These are phyloP conservation scores for Aspergillus versicolor DNA, from an alignment of 2,329 filamentous ascomycete species.

Conservation along the genomic window DNA sequence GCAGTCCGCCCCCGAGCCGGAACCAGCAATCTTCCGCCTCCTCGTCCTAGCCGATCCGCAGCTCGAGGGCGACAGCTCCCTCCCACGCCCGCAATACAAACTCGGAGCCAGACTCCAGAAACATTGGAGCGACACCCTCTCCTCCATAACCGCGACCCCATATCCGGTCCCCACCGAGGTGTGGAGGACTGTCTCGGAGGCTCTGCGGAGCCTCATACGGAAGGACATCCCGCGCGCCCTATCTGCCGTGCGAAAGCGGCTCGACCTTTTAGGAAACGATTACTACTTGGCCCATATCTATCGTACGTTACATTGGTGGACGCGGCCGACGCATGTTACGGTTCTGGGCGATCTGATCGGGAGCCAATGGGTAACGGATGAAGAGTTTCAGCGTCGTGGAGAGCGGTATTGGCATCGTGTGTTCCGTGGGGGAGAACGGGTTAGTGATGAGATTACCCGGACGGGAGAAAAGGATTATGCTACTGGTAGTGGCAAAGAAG, in stretches of 20 bases:
- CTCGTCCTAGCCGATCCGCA: conserved; percentile 90
- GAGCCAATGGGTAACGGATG: conserved; percentile 89
- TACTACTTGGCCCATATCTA: conserved; percentile 93
- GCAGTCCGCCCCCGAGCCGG: conserved; percentile 14
- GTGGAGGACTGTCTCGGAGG: conserved; percentile 22
- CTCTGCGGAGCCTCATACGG: conserved; percentile 47
- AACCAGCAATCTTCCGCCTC: conserved; percentile 73
- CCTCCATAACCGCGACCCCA: conserved; percentile 14
- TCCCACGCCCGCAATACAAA: conserved; percentile 56
- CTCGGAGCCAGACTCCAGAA: conserved; percentile 41
- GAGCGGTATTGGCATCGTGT: conserved; percentile 77
- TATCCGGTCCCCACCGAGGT: conserved; percentile 20
- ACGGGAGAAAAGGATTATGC: conserved; percentile 35
- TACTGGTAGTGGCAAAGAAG: conserved; percentile 28
- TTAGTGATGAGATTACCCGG: conserved; percentile 49
- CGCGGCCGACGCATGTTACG: conserved; percentile 77
- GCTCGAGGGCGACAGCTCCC: conserved; percentile 85
- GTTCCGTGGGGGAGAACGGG: conserved; percentile 66
- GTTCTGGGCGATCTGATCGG: conserved; percentile 90
- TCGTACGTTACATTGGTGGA: conserved; percentile 78
- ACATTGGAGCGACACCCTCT: conserved; percentile 33
- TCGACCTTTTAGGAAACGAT: conserved; percentile 93
- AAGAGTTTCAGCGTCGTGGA: conserved; percentile 75
- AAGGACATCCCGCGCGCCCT: conserved; percentile 69
- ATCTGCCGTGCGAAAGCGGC: conserved; percentile 68